phyloP scores from a whole-genome alignment of 768 basidiomycete genomes.

The Trametes sanguinea region DNA sequence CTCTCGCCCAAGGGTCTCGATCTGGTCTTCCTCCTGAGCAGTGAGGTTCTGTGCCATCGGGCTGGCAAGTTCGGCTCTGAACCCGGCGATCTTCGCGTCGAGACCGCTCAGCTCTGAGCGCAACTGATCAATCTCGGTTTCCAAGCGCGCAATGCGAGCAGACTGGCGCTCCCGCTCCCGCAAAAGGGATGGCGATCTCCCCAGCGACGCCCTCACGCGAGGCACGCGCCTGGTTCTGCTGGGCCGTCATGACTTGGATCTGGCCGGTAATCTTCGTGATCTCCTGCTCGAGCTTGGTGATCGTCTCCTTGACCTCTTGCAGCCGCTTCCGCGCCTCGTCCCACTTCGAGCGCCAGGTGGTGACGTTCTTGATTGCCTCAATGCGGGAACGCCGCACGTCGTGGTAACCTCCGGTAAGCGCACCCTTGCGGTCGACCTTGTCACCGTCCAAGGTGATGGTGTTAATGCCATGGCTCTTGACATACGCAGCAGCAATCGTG shows the following conservation, averaged over 20 bases:
- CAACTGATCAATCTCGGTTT: slow-evolving; percentile 68
- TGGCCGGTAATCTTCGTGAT: slow-evolving; percentile 75
- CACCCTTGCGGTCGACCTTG: slow-evolving; percentile 95
- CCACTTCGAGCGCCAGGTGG: slow-evolving; percentile 72
- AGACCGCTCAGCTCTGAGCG: slow-evolving; percentile 69
- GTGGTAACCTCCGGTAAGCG: slow-evolving; percentile 94
- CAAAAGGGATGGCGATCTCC: slow-evolving; percentile 57
- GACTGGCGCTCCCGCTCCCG: slow-evolving; percentile 72
- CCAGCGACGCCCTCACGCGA: slow-evolving; percentile 65
- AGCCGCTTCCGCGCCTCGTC: slow-evolving; percentile 64
- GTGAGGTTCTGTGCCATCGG: slow-evolving; percentile 78
- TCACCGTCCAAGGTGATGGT: slow-evolving; percentile 98
- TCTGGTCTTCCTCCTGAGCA: slow-evolving; percentile 64
- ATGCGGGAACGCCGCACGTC: slow-evolving; percentile 89
- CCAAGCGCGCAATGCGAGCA: slow-evolving; percentile 61
- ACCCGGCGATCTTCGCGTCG: slow-evolving; percentile 62
- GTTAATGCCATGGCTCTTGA: slow-evolving; percentile 92
- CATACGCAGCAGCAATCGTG: slow-evolving; percentile 89
- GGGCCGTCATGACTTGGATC: slow-evolving; percentile 67
- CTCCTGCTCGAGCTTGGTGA: slow-evolving; percentile 79
- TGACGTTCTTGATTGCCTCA: slow-evolving; percentile 79
- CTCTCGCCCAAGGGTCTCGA: slow-evolving; percentile 71
- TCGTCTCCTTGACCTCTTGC: slow-evolving; percentile 72
- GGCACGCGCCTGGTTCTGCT: slow-evolving; percentile 70
- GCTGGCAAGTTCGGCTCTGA: slow-evolving; percentile 66